These are phyloP conservation scores for Volutella citrinella DNA, from an alignment of 2,329 filamentous ascomycete genomes.

Conservation along the genomic window DNA sequence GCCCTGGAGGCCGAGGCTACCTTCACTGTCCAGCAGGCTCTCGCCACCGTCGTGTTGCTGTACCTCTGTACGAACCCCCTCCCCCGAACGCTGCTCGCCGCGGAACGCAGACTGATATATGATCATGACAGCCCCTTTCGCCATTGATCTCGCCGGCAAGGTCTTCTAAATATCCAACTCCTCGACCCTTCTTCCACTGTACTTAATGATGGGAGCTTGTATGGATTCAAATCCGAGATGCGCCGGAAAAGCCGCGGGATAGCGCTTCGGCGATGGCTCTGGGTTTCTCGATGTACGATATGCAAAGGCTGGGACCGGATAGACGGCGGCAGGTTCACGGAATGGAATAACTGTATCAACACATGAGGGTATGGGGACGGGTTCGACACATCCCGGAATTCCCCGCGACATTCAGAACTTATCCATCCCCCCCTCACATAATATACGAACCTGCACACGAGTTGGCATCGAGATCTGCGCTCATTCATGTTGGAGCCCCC, in stretches of 20 bases:
- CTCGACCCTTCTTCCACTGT: too few species aligned
- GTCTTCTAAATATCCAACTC: constrained; percentile 33
- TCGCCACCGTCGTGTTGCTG: constrained; percentile 63
- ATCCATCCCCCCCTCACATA: too few species aligned
- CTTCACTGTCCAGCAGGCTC: constrained; percentile 64
- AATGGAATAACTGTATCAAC: constrained; percentile 23
- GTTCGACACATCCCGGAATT: constrained; percentile 15
- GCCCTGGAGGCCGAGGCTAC: constrained; percentile 65
- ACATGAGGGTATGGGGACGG: constrained; percentile 15
- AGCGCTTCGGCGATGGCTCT: too few species aligned
- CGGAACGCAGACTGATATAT: too few species aligned
- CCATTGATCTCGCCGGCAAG: constrained; percentile 50
- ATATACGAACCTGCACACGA: too few species aligned
- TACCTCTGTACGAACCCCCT: constrained; percentile 84
- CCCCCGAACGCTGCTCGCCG: too few species aligned
- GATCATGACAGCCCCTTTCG: constrained; percentile 59
- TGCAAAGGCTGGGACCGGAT: constrained; percentile 14
- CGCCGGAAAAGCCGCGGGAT: too few species aligned
- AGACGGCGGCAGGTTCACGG: constrained; percentile 18
- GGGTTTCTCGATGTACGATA: constrained; percentile 26
- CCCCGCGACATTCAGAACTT: constrained; percentile 10
- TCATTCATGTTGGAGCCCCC: too few species aligned
- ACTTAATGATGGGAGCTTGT: too few species aligned
- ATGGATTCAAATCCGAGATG: too few species aligned
- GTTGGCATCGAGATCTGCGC: too few species aligned